phyloP scores from a whole-genome alignment of 441 rosid species.

The Gossypium schwendimanii region DNA sequence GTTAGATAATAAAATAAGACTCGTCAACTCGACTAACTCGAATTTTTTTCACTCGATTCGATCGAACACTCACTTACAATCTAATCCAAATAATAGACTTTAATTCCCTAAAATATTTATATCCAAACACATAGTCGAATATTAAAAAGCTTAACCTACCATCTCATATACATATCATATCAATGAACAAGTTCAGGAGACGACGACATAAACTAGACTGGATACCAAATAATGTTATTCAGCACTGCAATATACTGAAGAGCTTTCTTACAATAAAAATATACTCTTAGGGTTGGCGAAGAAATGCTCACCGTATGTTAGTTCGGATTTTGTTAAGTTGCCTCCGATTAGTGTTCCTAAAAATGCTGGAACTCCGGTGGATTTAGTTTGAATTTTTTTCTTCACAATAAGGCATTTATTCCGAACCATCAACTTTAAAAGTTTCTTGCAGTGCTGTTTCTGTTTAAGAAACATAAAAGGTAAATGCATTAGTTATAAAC shows the following conservation, averaged over 20 bases:
- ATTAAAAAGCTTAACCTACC: no score
- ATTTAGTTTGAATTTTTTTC: background rate
- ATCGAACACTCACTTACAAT: no score
- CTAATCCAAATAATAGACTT: no score
- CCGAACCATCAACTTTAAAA: background rate
- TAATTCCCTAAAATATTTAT: no score
- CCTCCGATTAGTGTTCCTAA: background rate
- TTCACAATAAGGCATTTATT: background rate
- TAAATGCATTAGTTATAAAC: background rate
- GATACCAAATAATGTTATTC: background rate
- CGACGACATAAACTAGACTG: background rate
- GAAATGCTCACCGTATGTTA: background rate
- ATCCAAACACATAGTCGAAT: no score
- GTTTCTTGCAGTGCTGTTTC: background rate
- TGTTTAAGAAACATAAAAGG: background rate
- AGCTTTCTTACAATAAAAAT: background rate
- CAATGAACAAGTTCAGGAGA: background rate
- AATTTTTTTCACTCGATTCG: no score
- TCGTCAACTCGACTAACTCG: no score
- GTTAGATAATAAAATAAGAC: no score
- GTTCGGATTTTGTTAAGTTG: background rate
- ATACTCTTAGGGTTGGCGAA: background rate
- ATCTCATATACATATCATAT: no score
- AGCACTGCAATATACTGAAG: background rate
- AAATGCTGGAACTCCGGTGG: background rate